Conservation (phyloP, 768 basidiomycete genomes). For the Pisolithus sp. region DNA sequence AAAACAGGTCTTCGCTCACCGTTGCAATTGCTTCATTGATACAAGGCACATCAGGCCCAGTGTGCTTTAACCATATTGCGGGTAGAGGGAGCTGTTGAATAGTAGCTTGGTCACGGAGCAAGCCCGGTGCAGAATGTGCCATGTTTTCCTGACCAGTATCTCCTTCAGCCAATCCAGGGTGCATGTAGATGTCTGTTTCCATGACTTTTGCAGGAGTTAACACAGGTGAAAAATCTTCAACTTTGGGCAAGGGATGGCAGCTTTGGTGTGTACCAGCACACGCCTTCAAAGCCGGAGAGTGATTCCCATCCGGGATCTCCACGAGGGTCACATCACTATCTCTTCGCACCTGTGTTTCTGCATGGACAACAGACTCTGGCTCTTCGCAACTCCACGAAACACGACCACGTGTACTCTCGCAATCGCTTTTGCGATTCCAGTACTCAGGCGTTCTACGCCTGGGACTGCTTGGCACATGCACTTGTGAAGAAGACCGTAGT, state of each 20-base stretch:
- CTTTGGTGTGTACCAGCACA: not conserved
- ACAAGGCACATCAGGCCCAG: conserved; percentile 13
- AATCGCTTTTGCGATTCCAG: conserved; percentile 8
- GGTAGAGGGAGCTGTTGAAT: conserved; percentile 11
- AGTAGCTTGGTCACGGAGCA: no score
- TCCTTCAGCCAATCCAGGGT: not conserved
- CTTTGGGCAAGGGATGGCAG: not conserved
- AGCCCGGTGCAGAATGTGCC: no score
- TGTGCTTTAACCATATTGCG: conserved; percentile 23
- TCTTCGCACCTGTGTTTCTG: conserved; percentile 10
- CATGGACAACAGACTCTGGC: conserved; percentile 6
- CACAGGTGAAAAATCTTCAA: not conserved
- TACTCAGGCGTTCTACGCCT: not conserved
- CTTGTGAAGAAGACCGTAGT: conserved; percentile 7
- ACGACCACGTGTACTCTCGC: not conserved
- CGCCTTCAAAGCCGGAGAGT: conserved; percentile 11
- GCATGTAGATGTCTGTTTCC: not conserved
- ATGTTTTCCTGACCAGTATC: not conserved
- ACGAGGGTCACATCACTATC: conserved; percentile 23
- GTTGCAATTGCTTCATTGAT: conserved; percentile 19
- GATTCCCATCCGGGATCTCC: conserved; percentile 9
- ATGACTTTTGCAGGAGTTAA: not conserved
- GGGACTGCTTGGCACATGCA: not conserved
- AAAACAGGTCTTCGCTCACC: conserved; percentile 18
- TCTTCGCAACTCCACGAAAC: no score